Conservation (phyloP, 73 alveolate species). For the Stentor roeselii region DNA sequence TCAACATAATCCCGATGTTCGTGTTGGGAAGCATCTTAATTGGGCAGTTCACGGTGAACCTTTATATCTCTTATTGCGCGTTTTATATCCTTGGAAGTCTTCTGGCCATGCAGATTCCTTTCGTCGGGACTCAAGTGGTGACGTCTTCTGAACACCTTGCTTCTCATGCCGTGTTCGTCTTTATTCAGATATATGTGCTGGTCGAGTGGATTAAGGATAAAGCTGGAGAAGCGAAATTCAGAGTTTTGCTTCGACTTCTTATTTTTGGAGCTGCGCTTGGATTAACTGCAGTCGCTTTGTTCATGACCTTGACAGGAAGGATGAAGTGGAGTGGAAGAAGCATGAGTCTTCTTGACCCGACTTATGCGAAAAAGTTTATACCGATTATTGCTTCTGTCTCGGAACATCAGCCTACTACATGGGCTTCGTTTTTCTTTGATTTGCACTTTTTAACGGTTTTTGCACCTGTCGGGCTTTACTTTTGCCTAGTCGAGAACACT, state of each 20-base stretch:
- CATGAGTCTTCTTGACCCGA: slow-evolving; percentile 82
- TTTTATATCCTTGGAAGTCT: slow-evolving; percentile 78
- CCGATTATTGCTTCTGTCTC: slow-evolving; percentile 92
- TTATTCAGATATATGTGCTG: background rate
- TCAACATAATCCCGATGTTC: slow-evolving; percentile 87
- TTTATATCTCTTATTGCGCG: slow-evolving; percentile 84
- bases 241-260: background rate
- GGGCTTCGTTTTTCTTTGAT: slow-evolving; percentile 90
- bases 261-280: background rate
- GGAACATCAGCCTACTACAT: slow-evolving; percentile 91
- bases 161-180: slow-evolving; percentile 73
- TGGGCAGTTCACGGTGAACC: slow-evolving; percentile 82
- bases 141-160: slow-evolving; percentile 86
- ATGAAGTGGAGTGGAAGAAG: slow-evolving; percentile 84
- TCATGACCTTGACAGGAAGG: slow-evolving; percentile 50
- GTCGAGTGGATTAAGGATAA: background rate
- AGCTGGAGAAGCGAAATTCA: slow-evolving; percentile 16
- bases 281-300: background rate
- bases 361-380: slow-evolving; percentile 81
- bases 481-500: slow-evolving; percentile 70
- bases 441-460: slow-evolving; percentile 71
- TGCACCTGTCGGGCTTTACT: slow-evolving; percentile 84
- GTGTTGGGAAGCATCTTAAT: slow-evolving; percentile 76
- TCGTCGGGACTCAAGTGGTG: slow-evolving; percentile 65
- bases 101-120: slow-evolving; percentile 86